These are phyloP conservation scores for Gossypium mustelinum DNA, from an alignment of 345 rosid species.

Conservation along the genomic window DNA sequence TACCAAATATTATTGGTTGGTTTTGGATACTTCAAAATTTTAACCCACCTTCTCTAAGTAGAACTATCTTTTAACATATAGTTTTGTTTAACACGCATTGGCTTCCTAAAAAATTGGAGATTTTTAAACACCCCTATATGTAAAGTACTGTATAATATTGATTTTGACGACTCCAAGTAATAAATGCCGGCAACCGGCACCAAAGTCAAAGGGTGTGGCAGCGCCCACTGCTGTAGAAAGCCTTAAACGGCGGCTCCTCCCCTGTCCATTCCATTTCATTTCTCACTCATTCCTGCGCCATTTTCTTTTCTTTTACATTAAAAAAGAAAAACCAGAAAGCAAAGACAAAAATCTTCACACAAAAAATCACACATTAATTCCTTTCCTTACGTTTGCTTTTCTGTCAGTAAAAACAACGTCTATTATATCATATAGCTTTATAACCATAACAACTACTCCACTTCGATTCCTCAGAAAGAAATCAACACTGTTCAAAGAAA, in stretches of 20 bases:
- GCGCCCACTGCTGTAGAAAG: neutral
- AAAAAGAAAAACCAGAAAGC: neutral
- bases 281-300: neutral
- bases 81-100: no score
- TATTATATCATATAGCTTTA: neutral
- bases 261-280: neutral
- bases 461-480: neutral
- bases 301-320: conserved; percentile 3
- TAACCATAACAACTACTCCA: neutral
- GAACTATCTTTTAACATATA: no score
- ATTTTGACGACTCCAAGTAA: neutral
- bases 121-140: neutral
- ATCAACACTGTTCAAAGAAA: neutral
- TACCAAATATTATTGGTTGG: no score
- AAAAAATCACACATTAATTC: neutral
- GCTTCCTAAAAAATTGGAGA: no score
- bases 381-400: neutral
- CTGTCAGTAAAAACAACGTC: neutral
- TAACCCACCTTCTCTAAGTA: no score
- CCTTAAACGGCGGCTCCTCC: neutral
- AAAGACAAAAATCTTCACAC: neutral
- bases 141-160: neutral
- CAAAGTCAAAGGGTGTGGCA: neutral
- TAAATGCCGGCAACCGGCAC: neutral
- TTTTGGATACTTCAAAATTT: no score